Evolutionary conservation across 192 early-diverging fungal genomes (phyloP).

Genomic region (Fimicolochytrium jonesii): DNA sequence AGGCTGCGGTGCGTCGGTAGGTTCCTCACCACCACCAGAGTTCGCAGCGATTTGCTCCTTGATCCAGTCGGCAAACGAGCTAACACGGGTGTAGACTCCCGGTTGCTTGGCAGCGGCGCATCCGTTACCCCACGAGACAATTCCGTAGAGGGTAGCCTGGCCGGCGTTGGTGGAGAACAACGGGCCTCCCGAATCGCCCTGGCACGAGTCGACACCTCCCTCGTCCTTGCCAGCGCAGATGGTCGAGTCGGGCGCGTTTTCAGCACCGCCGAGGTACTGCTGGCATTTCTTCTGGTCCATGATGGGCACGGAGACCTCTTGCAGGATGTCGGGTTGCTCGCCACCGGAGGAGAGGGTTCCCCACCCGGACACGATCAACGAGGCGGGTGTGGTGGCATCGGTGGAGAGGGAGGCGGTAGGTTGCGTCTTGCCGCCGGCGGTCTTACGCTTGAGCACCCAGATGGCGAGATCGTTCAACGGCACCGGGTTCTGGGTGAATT

Average conservation of each 20-base stretch:
- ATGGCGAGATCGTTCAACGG: neutral
- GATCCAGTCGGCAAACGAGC: too few relatives aligned
- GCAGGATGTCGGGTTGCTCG: neutral
- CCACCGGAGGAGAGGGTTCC: neutral
- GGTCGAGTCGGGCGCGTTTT: neutral
- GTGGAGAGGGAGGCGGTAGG: too few relatives aligned
- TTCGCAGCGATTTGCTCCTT: too few relatives aligned
- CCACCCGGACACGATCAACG: too few relatives aligned
- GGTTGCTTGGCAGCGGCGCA: neutral
- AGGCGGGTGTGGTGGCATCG: too few relatives aligned
- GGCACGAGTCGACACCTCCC: neutral
- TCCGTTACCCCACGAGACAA: neutral
- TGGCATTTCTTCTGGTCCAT: neutral
- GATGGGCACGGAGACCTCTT: neutral
- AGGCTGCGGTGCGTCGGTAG: too few relatives aligned
- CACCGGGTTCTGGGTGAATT: neutral
- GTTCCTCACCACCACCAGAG: too few relatives aligned
- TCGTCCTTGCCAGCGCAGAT: constrained; percentile 3
- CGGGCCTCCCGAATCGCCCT: constrained; percentile 9
- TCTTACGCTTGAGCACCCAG: neutral
- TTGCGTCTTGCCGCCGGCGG: neutral
- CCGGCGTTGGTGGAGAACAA: neutral
- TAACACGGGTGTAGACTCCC: constrained; percentile 5
- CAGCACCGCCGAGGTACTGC: too few relatives aligned
- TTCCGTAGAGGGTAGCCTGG: neutral